Evolutionary conservation across 495 filamentous ascomycete genomes (phyloP).

Genomic region (Neurospora pannonica): DNA sequence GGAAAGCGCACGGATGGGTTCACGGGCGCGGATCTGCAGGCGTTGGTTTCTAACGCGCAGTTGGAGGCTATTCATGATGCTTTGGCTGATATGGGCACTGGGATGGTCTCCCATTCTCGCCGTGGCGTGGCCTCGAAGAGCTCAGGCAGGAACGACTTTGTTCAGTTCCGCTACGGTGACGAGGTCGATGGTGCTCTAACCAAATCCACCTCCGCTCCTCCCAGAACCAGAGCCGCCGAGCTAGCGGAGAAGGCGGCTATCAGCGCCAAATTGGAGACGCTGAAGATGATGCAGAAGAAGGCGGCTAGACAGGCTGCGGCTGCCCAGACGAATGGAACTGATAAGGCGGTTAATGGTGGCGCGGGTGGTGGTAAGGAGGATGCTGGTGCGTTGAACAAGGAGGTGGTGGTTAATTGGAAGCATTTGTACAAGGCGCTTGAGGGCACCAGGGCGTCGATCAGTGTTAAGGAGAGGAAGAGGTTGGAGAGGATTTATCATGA

Average conservation of each 20-base stretch:
- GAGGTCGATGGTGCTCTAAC: conserved; percentile 35
- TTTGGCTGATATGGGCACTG: conserved; percentile 51
- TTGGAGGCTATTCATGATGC: conserved; percentile 93
- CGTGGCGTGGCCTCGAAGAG: conserved; percentile 19
- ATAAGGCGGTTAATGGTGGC: conserved; percentile 44
- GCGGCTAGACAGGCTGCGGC: conserved; percentile 14
- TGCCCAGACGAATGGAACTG: neutral
- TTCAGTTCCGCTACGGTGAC: conserved; percentile 74
- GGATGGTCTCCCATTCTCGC: conserved; percentile 16
- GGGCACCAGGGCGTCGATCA: conserved; percentile 77
- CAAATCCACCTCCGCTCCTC: conserved; percentile 15
- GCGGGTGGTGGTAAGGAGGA: conserved; percentile 19
- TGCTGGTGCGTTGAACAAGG: conserved; percentile 37
- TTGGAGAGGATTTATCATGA: conserved; percentile 77
- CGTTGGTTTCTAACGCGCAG: conserved; percentile 91
- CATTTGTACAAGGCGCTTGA: conserved; percentile 70
- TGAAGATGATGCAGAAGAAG: conserved; percentile 58
- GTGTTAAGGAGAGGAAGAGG: conserved; percentile 59
- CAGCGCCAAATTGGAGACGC: conserved; percentile 60
- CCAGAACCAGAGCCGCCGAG: conserved; percentile 27
- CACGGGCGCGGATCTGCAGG: conserved; percentile 89
- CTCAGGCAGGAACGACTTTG: conserved; percentile 44
- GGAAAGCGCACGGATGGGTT: conserved; percentile 80
- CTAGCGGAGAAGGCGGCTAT: conserved; percentile 64
- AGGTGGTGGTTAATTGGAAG: conserved; percentile 79